Base-by-base conservation (phyloP, 2,329 filamentous ascomycete genomes). In the Fusarium hostae region DNA sequence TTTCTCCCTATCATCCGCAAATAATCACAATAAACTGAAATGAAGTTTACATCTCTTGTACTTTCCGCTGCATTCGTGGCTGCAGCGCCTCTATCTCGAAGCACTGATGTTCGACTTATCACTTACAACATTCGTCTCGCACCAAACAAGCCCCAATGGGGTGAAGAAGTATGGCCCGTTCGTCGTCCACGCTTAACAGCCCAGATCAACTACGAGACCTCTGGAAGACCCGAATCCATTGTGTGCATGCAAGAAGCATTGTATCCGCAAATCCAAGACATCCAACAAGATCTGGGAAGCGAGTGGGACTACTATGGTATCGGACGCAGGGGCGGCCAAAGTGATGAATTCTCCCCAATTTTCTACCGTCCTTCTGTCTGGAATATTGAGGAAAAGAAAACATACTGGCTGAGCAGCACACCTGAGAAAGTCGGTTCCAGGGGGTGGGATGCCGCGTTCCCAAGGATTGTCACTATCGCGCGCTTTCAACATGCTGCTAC, bases 301-400 rank as follows among this genome's bases (percentile, higher is more conserved):
- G 69, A 65, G 39, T 90, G 88, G 88, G 73, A 80, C 8, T 84
- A 85, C 68, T 82, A 90, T 56, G 89, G 89, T 16, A 84, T 89
- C 5, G 88, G 87, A 15, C 84, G 89, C 26, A 85, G 89, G 50
- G 87, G 90, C 77, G 91, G 91, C 26, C 74, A 84, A 32, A 82
- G 82, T 3, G 91, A 91, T 48, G 92, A 94, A 80, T 92, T 91
- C 79, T 89, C 87, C 3, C 90, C 91, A 5, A 90, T 94, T 69
- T 83, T 93, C 72, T 94, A 91, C 78, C 86, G 70, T 24, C 66
- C 86, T 78, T 84, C 73, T 72, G 73, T 85, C 12, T 91, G 88
- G 87, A 76, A 83, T 12, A 79, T 90, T 6, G 76, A 82, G 26
- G 75, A 82, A 15, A 88, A 82, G 79, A 81, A 86, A 55, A 90